Conservation (phyloP, 768 basidiomycete genomes). For the Leccinum longicurvipes region DNA sequence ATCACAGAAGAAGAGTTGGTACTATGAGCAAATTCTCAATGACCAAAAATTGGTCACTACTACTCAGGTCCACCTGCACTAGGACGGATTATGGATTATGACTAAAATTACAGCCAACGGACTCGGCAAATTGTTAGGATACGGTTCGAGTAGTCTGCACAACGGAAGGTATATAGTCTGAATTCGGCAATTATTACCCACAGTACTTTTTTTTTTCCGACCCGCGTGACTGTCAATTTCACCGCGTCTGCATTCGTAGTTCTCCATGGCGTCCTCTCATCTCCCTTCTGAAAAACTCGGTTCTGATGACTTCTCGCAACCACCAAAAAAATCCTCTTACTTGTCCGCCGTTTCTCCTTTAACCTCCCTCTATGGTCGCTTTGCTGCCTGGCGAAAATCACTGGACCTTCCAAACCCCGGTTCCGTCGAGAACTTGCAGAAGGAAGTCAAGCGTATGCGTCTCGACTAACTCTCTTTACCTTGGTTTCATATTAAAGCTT, state of each 20-base stretch:
- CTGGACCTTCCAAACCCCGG: slow-evolving; percentile 90
- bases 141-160: too few species aligned
- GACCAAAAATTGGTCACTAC: too few species aligned
- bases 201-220: slow-evolving; percentile 37
- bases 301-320: slow-evolving; percentile 35
- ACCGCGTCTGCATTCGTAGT: slow-evolving; percentile 11
- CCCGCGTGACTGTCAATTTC: slow-evolving; percentile 20
- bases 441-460: slow-evolving; percentile 82
- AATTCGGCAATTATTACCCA: slow-evolving; percentile 23
- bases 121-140: too few species aligned
- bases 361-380: slow-evolving; percentile 63
- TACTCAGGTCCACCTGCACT: too few species aligned
- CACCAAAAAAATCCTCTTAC: slow-evolving; percentile 39
- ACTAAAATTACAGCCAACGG: too few species aligned
- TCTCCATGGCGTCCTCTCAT: slow-evolving; percentile 45
- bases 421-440: slow-evolving; percentile 86
- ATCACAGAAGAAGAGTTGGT: too few species aligned
- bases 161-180: background rate
- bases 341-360: slow-evolving; percentile 46
- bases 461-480: slow-evolving; percentile 2
- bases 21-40: too few species aligned
- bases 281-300: slow-evolving; percentile 39
- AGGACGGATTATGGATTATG: too few species aligned
- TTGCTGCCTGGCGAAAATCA: slow-evolving; percentile 77
- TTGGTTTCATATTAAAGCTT: background rate